Evolutionary conservation across 495 filamentous ascomycete species (phyloP), one percentile per base, ranked within the genome.

Genomic region (Bacidia gigantensis): DNA sequence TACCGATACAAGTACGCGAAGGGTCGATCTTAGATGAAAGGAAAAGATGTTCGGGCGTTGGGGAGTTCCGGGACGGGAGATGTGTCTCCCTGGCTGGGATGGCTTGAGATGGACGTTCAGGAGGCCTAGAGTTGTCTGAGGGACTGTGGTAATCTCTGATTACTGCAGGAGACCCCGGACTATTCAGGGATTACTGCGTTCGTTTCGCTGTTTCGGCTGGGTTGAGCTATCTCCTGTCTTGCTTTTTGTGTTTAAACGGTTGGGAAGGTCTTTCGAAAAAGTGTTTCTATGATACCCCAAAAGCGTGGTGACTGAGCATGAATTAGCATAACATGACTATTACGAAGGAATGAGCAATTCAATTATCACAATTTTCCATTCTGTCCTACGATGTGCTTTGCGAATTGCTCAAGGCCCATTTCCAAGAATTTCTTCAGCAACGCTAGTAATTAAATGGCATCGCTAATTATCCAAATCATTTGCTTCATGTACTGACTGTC

Each of bases 1-100:
- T 76, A 75, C 58, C 58, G 62, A 49, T 76, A 76, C 56, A 71
- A 69, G 58, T 68, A 71, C 56, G 62, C 62, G 9, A 54, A 32
- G 35, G 55, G 46, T 22, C 35, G 26, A 47, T 38, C 50, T 18
- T 55, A 26, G 26, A 40, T 20, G 29, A 43, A 17, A 11, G 21
- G 45, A 7, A 24, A 25, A 12, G 52, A 20, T 26, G 7, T 50
- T 44, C 5, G 14, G 29, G 29, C 29, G 29, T 35, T 35, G 7
- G 29, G n/a, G 29, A 35, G 29, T 35, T 35, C 14, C 7, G 14
- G 5, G 29, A 35, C 29, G 29, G 14, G 29, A 35, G 29, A 35
- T 35, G 29, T 35, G 29, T 35, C 29, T 35, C 29, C 29, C 29
- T 35, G 29, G 29, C 14, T 35, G 14, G 29, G 29, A 35, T 7